A percentile compares a stretch with the other conserved stretches of the same genome.
These are phyloP conservation scores for Podospora appendiculata DNA, from an alignment of 495 filamentous ascomycete genomes.

Conservation along the genomic window DNA sequence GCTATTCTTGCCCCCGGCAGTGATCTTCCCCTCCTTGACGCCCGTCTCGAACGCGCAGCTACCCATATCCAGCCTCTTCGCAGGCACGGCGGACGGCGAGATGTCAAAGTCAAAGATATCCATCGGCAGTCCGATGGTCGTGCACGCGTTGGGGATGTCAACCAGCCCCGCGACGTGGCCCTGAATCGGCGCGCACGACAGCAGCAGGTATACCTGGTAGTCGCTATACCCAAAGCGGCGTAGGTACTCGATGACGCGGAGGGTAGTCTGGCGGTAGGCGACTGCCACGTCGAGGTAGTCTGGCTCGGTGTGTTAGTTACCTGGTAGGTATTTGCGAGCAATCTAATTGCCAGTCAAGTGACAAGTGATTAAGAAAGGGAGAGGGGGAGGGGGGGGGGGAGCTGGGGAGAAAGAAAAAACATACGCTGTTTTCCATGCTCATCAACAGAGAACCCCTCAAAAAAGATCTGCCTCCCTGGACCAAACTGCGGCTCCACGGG, in stretches of 20 bases:
- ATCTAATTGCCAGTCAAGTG: no score
- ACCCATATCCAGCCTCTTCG: constrained; percentile 64
- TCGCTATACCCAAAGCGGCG: constrained; percentile 63
- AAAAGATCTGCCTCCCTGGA: constrained; percentile 77
- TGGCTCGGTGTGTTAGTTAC: not conserved
- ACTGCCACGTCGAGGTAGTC: constrained; percentile 88
- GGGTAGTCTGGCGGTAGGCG: constrained; percentile 79
- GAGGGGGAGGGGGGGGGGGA: not conserved
- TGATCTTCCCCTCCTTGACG: constrained; percentile 34
- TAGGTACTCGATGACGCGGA: constrained; percentile 79
- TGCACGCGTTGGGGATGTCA: constrained; percentile 79
- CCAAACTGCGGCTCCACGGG: constrained; percentile 91
- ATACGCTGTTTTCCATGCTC: constrained; percentile 74
- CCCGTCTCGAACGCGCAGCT: constrained; percentile 64
- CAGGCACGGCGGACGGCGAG: constrained; percentile 49
- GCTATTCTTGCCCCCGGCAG: constrained; percentile 35
- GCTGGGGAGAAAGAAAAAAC: not conserved
- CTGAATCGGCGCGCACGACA: constrained; percentile 86
- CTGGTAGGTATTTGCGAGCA: no score
- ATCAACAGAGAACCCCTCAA: constrained; percentile 93
- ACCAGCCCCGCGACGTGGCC: constrained; percentile 92
- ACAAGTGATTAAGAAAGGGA: not conserved
- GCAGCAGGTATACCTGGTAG: constrained; percentile 85
- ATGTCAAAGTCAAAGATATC: constrained; percentile 98
- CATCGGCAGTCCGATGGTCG: constrained; percentile 81